These are phyloP conservation scores for Cydonia oblonga DNA, from an alignment of 331 rosid genomes.

Conservation along the genomic window DNA sequence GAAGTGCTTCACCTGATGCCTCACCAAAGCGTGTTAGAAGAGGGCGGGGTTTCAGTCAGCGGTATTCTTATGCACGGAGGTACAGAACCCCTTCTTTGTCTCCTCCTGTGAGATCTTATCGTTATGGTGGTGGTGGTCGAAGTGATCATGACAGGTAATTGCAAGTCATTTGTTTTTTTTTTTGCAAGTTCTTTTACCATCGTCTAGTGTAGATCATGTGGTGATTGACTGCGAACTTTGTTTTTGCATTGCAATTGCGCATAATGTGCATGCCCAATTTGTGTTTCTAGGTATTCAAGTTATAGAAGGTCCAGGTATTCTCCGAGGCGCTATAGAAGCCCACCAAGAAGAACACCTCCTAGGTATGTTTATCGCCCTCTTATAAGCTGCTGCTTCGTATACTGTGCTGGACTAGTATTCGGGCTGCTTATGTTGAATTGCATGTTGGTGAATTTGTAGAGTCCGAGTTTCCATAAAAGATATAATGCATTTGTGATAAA, in stretches of 20 bases:
- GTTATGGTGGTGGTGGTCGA: constrained; percentile 85
- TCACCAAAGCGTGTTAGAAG: constrained; percentile 86
- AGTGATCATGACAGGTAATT: constrained; percentile 77
- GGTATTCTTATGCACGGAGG: constrained; percentile 85
- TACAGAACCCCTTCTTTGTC: constrained; percentile 84
- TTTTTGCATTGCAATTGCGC: neutral
- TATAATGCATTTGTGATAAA: neutral
- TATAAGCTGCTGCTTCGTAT: neutral
- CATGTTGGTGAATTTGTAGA: neutral
- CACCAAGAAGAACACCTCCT: constrained; percentile 73
- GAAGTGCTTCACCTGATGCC: constrained; percentile 72
- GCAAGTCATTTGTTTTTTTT: too few species aligned
- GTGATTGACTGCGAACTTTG: neutral
- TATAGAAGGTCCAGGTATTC: constrained; percentile 79
- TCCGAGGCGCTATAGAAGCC: constrained; percentile 87
- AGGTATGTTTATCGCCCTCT: constrained; percentile 32
- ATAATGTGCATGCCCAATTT: neutral
- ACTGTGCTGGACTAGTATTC: neutral
- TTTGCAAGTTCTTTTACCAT: neutral
- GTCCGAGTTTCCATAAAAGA: neutral
- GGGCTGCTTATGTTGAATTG: neutral
- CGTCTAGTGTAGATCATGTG: neutral
- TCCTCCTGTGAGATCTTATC: constrained; percentile 88
- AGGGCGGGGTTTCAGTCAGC: constrained; percentile 94
- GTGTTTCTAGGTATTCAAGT: constrained; percentile 45